Conservation (phyloP, 768 basidiomycete species). For the Suillus weaverae region DNA sequence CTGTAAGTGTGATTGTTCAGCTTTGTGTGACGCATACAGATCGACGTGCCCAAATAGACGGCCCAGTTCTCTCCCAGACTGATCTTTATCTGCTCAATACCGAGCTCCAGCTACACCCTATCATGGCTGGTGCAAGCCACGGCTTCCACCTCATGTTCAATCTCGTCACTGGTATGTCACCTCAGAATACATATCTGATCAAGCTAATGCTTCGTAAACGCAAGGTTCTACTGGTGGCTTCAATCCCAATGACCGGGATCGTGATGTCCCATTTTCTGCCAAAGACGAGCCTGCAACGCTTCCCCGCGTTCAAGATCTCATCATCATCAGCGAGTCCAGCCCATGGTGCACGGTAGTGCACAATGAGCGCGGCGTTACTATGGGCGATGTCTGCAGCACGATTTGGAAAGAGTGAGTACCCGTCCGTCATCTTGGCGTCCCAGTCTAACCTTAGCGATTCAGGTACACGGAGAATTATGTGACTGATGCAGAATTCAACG, state of each 20-base stretch:
- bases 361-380: constrained; percentile 73
- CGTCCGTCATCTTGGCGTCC: background rate
- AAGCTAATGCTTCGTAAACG: background rate
- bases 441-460: constrained; percentile 12
- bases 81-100: constrained; percentile 78
- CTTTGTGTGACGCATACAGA: constrained; percentile 41
- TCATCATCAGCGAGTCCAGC: constrained; percentile 57
- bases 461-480: constrained; percentile 73
- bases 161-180: constrained; percentile 56
- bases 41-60: constrained; percentile 25
- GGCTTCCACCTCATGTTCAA: constrained; percentile 72
- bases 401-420: constrained; percentile 73
- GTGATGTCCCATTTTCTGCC: constrained; percentile 51
- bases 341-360: constrained; percentile 81
- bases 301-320: constrained; percentile 61
- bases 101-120: constrained; percentile 71
- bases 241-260: constrained; percentile 57
- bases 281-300: constrained; percentile 70
- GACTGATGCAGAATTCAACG: constrained; percentile 62
- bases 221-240: constrained; percentile 63
- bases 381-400: constrained; percentile 70
- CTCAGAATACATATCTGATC: background rate
- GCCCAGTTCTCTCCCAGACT: constrained; percentile 75
- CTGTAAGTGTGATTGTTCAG: constrained; percentile 25
- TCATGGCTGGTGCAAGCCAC: constrained; percentile 51